A percentile compares a stretch with the other conserved stretches of the same genome.
Conservation (phyloP, 2,329 filamentous ascomycete genomes). For the Monilinia fructigena region DNA sequence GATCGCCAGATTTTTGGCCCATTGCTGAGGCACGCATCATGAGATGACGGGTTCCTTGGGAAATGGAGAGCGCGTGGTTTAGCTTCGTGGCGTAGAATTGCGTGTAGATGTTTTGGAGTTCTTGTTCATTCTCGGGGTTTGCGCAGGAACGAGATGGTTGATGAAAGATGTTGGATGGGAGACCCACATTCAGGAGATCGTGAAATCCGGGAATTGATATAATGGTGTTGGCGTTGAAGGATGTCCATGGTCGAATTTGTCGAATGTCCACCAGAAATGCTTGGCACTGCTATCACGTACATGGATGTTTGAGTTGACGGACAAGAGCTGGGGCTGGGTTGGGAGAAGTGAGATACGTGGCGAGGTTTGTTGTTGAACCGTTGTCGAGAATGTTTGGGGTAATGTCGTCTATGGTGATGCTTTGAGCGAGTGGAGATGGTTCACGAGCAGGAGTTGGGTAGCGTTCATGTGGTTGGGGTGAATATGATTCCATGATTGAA, state of each 20-base stretch:
- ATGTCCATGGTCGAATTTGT: slow-evolving; percentile 78
- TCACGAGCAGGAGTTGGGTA: slow-evolving; percentile 43
- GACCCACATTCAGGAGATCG: slow-evolving; percentile 67
- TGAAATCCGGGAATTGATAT: slow-evolving; percentile 70
- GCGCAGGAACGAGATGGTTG: slow-evolving; percentile 48
- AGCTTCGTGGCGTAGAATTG: slow-evolving; percentile 82
- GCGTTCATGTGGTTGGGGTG: slow-evolving; percentile 48
- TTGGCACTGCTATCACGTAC: slow-evolving; percentile 66
- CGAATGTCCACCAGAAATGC: slow-evolving; percentile 96
- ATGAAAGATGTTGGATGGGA: slow-evolving; percentile 62
- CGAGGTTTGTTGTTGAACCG: slow-evolving; percentile 62
- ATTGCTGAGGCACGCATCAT: slow-evolving; percentile 37
- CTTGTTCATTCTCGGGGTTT: slow-evolving; percentile 74
- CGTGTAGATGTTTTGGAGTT: slow-evolving; percentile 72
- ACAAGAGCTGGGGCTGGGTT: slow-evolving; percentile 84
- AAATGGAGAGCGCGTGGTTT: slow-evolving; percentile 78
- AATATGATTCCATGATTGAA: slow-evolving; percentile 42
- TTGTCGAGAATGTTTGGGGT: slow-evolving; percentile 40
- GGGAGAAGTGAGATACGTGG: slow-evolving; percentile 72
- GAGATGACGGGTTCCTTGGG: slow-evolving; percentile 64
- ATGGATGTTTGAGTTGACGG: slow-evolving; percentile 71
- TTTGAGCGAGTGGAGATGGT: slow-evolving; percentile 45
- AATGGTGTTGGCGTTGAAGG: slow-evolving; percentile 73
- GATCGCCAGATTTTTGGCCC: slow-evolving; percentile 36
- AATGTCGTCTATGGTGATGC: slow-evolving; percentile 38